Percentiles rank a stretch among this genome's conserved stretches.
Conservation (phyloP, 106 monocot species). For the Agapanthus africanus region DNA sequence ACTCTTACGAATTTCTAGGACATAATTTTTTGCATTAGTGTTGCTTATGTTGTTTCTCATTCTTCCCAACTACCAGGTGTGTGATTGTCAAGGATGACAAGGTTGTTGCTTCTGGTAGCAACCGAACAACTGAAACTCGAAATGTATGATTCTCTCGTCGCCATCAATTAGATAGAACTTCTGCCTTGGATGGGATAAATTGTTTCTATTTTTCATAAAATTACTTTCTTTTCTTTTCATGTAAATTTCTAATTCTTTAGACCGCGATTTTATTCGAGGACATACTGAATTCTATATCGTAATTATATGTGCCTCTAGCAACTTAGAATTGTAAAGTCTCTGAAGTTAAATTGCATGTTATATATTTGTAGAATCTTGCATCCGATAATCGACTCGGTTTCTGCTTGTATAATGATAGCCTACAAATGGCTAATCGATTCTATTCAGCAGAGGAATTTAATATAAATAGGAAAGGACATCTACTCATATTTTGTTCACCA, state of each 20-base stretch:
- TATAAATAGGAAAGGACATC: neutral
- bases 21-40: no score
- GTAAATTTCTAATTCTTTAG: neutral
- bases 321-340: neutral
- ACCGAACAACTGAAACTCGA: conserved; percentile 46
- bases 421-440: neutral
- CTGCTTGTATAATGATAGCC: neutral
- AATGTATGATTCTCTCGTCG: no score
- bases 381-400: neutral
- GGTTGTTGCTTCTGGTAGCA: conserved; percentile 17
- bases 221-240: neutral
- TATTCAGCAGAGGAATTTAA: neutral
- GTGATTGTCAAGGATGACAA: no score
- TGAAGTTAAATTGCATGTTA: neutral
- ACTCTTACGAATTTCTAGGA: no score
- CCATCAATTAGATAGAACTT: neutral
- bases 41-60: no score
- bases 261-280: neutral
- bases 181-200: neutral
- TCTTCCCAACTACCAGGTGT: neutral
- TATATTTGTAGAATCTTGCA: neutral
- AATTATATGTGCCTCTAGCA: neutral
- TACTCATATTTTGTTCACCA: no score
- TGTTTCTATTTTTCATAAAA: neutral
- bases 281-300: neutral